These are phyloP conservation scores for Pseudogymnoascus sp. DNA, from an alignment of 2,329 filamentous ascomycete genomes.

Conservation along the genomic window DNA sequence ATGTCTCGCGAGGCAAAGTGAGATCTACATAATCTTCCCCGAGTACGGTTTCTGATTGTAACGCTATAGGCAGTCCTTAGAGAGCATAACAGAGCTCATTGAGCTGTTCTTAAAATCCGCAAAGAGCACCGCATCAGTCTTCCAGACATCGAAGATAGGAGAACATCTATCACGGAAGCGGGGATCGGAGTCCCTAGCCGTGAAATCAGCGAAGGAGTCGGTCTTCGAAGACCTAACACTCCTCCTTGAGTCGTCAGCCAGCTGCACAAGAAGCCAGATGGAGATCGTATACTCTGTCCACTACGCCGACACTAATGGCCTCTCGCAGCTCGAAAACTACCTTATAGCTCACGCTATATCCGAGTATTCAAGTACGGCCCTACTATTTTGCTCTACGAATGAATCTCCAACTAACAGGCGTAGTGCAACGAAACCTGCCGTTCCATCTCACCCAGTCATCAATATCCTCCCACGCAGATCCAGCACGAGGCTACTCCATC, in stretches of 20 bases:
- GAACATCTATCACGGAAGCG: constrained; percentile 18
- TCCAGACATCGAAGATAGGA: constrained; percentile 19
- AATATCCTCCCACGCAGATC: constrained; percentile 16
- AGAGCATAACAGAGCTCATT: constrained; percentile 16
- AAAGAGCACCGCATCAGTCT: constrained; percentile 18
- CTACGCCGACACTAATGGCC: constrained; percentile 22
- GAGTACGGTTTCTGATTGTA: neutral
- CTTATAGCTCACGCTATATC: constrained; percentile 24
- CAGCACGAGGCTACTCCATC: constrained; percentile 22
- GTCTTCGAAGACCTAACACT: constrained; percentile 20
- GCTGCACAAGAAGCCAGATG: neutral
- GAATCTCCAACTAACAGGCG: constrained; percentile 12
- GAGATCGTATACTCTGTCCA: constrained; percentile 21
- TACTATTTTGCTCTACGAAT: neutral
- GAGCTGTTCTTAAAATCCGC: constrained; percentile 17
- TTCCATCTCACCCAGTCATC: constrained; percentile 21
- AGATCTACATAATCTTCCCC: neutral
- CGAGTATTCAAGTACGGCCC: constrained; percentile 15
- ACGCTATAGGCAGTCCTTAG: constrained; percentile 17
- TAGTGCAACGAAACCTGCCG: constrained; percentile 15
- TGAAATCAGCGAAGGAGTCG: constrained; percentile 21
- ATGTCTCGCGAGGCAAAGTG: constrained; percentile 16
- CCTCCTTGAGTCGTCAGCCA: constrained; percentile 15
- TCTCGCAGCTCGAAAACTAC: constrained; percentile 23
- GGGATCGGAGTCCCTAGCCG: constrained; percentile 16